Base-by-base conservation (phyloP, 1,284 basidiomycete genomes). In the Chalciporus sp. region DNA sequence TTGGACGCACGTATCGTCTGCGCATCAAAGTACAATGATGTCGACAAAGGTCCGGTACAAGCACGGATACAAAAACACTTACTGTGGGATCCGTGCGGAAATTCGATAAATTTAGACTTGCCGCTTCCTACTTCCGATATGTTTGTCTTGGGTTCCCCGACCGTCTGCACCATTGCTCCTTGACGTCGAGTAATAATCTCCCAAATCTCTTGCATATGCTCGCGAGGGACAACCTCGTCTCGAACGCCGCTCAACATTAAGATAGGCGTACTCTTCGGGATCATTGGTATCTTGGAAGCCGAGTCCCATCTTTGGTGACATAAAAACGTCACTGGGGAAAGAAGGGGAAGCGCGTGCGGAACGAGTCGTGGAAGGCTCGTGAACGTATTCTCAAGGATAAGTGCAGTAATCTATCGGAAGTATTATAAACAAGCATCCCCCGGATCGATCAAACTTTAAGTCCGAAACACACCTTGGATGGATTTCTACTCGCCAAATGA, bases 341-440 rank as follows among this genome's bases (percentile, higher is more conserved):
- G 81, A 19, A 86, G 72, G 1, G 96, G 95, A 27, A 98, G 75
- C 16, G 93, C 84, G 58, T 84, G 77, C 0, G 95, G 95, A 19
- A 96, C 84, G 23, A 96, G 83, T 41, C 77, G 79, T 4, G 88
- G 88, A 39, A 96, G 81, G 14, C 90, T 92, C 35, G 87, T 81
- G 70, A 96, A 95, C 0, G 94, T 95, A 72, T 98, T 98, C 74
- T 98, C 95, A 51, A 98, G 78, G 49, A 98, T 85, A n/a, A 94
- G 73, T 0, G 85, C 90, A n/a, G 75, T 60, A 50, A 92, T 84
- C 86, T 90, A 59, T 40, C 8, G n/a, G 49, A 50, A 45, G n/a
- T 7, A 17, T n/a, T n/a, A n/a, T 37, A 7, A 16, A 35, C 23
- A 47, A 26, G 19, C 12, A 1, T 10, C 11, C 7, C 19, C 41